phyloP scores from a whole-genome alignment of 2,329 filamentous ascomycete species.

The Onygena corvina region DNA sequence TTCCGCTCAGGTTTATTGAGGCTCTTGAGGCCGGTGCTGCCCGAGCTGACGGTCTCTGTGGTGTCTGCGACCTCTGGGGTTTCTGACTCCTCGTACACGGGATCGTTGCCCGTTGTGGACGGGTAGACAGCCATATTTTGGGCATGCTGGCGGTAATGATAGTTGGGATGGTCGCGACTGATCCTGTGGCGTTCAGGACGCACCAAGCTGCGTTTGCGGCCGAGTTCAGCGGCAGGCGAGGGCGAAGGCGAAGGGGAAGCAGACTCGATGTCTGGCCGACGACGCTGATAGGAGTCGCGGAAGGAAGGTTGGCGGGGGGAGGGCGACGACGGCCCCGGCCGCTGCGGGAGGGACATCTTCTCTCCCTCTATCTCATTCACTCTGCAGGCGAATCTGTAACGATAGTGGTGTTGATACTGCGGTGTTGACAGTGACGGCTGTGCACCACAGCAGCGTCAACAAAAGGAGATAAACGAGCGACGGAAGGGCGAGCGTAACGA shows the following conservation, averaged over 20 bases:
- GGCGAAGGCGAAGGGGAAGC: slow-evolving; percentile 32
- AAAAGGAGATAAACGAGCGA: background rate
- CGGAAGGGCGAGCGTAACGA: background rate
- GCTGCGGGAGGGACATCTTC: slow-evolving; percentile 42
- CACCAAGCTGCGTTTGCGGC: slow-evolving; percentile 76
- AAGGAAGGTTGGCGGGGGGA: slow-evolving; percentile 46
- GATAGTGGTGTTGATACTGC: background rate
- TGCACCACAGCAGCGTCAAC: too few relatives aligned
- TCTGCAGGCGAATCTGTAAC: background rate
- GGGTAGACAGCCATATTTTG: slow-evolving; percentile 83
- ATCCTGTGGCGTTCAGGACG: slow-evolving; percentile 78
- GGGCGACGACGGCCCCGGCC: slow-evolving; percentile 52
- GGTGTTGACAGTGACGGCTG: background rate
- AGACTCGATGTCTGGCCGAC: slow-evolving; percentile 60
- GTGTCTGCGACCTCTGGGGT: slow-evolving; percentile 30
- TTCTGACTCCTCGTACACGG: slow-evolving; percentile 60
- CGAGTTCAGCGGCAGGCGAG: slow-evolving; percentile 38
- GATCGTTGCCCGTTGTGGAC: slow-evolving; percentile 85
- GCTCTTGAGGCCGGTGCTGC: slow-evolving; percentile 47
- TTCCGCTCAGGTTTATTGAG: slow-evolving; percentile 17
- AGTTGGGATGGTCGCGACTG: slow-evolving; percentile 80
- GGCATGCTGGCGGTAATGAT: slow-evolving; percentile 89
- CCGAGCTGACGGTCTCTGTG: slow-evolving; percentile 44
- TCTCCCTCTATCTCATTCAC: background rate
- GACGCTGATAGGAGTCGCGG: slow-evolving; percentile 56